These are phyloP conservation scores for Aspergillus intermedius DNA, from an alignment of 2,329 filamentous ascomycete species.

Conservation along the genomic window DNA sequence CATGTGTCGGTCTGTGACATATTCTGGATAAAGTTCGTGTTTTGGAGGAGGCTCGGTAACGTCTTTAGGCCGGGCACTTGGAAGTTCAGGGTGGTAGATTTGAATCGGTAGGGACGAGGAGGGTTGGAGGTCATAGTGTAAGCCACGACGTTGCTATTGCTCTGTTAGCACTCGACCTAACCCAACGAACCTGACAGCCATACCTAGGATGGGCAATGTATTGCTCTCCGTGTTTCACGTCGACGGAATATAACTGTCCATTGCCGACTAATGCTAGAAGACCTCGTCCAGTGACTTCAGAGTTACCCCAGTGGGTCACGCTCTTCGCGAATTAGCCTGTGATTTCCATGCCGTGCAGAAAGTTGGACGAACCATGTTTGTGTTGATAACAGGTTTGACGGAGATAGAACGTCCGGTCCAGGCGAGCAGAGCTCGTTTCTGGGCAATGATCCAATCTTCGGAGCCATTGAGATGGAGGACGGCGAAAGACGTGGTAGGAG, in stretches of 20 bases:
- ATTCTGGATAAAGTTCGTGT: conserved; percentile 64
- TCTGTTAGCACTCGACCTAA: neutral
- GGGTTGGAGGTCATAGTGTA: conserved; percentile 70
- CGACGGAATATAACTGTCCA: conserved; percentile 83
- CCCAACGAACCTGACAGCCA: conserved; percentile 1
- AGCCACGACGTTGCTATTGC: conserved; percentile 70
- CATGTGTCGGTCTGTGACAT: conserved; percentile 68
- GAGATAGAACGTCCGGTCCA: conserved; percentile 89
- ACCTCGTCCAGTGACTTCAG: conserved; percentile 79
- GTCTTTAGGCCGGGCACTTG: conserved; percentile 64
- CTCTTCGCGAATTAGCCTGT: conserved; percentile 45
- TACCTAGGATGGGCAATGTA: conserved; percentile 79
- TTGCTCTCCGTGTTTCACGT: conserved; percentile 73
- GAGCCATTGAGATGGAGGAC: conserved; percentile 87
- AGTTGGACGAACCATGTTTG: conserved; percentile 51
- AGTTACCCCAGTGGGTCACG: conserved; percentile 85
- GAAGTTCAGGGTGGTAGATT: conserved; percentile 65
- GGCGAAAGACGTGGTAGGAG: conserved; percentile 76
- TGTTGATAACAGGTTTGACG: conserved; percentile 68
- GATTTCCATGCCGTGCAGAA: neutral
- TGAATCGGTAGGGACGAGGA: conserved; percentile 81
- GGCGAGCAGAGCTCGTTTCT: conserved; percentile 81
- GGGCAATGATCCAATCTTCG: conserved; percentile 88
- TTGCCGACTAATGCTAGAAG: conserved; percentile 77
- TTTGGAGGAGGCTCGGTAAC: conserved; percentile 58